Evolutionary conservation across 306 rosid species (phyloP).

Genomic region (Glycyrrhiza uralensis): DNA sequence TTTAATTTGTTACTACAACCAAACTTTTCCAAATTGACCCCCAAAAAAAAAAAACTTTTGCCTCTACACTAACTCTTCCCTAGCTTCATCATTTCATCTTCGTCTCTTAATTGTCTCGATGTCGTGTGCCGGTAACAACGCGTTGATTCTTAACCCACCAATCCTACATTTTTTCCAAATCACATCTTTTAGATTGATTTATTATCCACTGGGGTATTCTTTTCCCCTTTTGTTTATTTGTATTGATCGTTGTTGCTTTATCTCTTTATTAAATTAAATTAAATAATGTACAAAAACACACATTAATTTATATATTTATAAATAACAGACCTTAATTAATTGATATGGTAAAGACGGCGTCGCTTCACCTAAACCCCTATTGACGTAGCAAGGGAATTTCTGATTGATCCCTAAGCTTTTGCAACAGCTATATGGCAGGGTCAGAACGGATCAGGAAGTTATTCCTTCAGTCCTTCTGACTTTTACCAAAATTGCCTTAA

Average conservation of each 20-base stretch:
- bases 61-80: not conserved
- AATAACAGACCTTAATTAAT: too few species aligned
- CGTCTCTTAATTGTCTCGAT: constrained; percentile 28
- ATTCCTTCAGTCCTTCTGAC: not conserved
- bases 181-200: too few species aligned
- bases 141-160: constrained; percentile 31
- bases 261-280: too few species aligned
- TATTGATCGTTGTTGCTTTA: too few species aligned
- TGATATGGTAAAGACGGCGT: constrained; percentile 4
- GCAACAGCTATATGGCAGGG: not conserved
- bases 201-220: too few species aligned
- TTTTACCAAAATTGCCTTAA: not conserved
- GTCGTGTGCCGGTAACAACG: constrained; percentile 28
- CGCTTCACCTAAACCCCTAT: constrained; percentile 4
- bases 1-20: not conserved
- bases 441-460: not conserved
- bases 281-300: too few species aligned
- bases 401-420: not conserved
- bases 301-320: too few species aligned
- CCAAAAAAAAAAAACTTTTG: too few species aligned
- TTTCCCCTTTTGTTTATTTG: too few species aligned
- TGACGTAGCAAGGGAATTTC: not conserved
- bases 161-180: not conserved
- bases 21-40: too few species aligned
- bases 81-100: not conserved